Base-by-base conservation (phyloP, 1,284 basidiomycete species). In the Ustilago crameri region DNA sequence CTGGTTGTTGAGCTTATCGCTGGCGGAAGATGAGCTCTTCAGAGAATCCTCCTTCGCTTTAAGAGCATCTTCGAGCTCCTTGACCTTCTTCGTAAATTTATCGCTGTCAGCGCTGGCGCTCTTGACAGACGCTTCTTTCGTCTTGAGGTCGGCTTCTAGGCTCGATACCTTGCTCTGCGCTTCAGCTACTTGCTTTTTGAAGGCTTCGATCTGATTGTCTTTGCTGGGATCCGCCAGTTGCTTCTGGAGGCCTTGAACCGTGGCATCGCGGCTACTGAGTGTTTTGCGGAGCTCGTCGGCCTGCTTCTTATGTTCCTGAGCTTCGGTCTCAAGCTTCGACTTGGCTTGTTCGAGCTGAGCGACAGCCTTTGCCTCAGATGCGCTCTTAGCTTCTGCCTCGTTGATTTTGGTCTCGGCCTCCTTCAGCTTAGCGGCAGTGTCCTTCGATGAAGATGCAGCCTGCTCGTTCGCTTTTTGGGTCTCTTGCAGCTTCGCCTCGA, bases 181-280 rank as follows among this genome's bases (percentile, higher is more conserved):
- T 26, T 60, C 50, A 15, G 57, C 17, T 12, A 51, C 37, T 30
- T 51, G 37, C 38, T 51, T 51, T 26, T 30, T 41, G 17, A 51
- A 24, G 22, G 52, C 24, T 1, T 70, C 58, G 51, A 64, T 65
- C 52, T 76, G 57, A 15, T 69, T 65, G 18, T 55, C 58, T 41
- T 70, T 56, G 52, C 53, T 74, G 9, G 56, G 58, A 27, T 74
- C 71, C 4, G 63, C 53, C 0, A 75, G 63, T 49, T 71, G 60
- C 35, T 32, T 64, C 38, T 75, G 53, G 20, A 75, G 62, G 18
- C 67, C 63, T 17, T 51, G 22, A 17, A 67, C 51, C 18, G 55
- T 49, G 12, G 43, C 34, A 9, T 71, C 57, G 8, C 27, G 44
- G 23, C 18, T 38, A 12, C 42, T 14, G 34, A 64, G 51, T 7